Conservation (phyloP, 2,329 filamentous ascomycete genomes). For the Curvularia verruculosa region DNA sequence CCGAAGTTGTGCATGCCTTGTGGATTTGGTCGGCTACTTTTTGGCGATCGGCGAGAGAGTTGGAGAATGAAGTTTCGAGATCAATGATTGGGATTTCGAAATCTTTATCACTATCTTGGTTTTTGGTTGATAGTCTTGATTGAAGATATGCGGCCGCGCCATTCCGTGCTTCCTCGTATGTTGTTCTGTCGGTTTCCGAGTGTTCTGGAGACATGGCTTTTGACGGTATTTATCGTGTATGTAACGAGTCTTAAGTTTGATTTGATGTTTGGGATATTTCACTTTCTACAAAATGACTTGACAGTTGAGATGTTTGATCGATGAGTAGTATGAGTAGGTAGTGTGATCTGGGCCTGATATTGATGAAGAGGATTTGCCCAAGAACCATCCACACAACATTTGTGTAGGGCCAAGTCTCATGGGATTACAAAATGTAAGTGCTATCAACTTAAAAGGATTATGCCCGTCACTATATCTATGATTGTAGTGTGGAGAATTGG, state of each 20-base stretch:
- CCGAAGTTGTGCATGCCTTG: conserved; percentile 48
- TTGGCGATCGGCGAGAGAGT: conserved; percentile 39
- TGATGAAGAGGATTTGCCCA: background rate
- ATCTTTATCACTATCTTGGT: conserved; percentile 18
- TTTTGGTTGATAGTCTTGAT: conserved; percentile 34
- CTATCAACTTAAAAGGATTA: background rate
- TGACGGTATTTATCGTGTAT: background rate
- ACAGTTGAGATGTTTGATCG: background rate
- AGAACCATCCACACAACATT: no score
- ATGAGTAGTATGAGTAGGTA: no score
- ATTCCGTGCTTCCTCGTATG: conserved; percentile 41
- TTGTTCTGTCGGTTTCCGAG: conserved; percentile 49
- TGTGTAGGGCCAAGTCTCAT: background rate
- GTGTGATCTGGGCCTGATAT: background rate
- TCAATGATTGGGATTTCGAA: conserved; percentile 50
- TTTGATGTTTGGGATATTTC: background rate
- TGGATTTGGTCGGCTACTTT: conserved; percentile 49
- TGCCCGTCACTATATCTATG: background rate
- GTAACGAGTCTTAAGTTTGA: background rate
- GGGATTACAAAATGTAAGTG: background rate
- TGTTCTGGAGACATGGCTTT: background rate
- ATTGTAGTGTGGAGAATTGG: background rate
- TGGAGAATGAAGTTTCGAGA: conserved; percentile 46
- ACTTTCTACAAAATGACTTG: background rate
- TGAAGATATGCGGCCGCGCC: conserved; percentile 47